Conservation (phyloP, 768 basidiomycete genomes). For the Daedaleopsis sinensis region DNA sequence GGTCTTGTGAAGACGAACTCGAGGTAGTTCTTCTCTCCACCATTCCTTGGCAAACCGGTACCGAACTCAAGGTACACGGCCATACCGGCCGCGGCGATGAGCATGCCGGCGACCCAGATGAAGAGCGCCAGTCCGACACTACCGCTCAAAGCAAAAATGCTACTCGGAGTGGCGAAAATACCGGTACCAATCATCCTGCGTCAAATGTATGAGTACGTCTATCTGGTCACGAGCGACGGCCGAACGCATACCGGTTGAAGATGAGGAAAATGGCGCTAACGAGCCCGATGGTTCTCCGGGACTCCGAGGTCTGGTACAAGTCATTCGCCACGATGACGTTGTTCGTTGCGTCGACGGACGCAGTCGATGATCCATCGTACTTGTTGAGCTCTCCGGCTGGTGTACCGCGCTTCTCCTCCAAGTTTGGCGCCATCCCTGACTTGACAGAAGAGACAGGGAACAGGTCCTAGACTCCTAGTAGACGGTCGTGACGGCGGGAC, state of each 20-base stretch:
- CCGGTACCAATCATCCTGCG: conserved; percentile 29
- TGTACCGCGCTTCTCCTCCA: no score
- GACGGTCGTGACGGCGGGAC: no score
- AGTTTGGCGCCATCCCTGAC: no score
- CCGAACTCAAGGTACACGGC: conserved; percentile 23
- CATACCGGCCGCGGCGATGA: conserved; percentile 24
- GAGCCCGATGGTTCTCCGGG: conserved; percentile 1
- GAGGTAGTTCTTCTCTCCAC: conserved; percentile 74
- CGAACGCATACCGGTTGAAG: conserved; percentile 34
- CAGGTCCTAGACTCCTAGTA: no score
- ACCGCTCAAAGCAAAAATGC: conserved; percentile 30
- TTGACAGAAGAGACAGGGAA: no score
- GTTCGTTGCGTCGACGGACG: not conserved
- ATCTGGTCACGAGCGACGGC: not conserved
- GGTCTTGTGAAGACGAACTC: conserved; percentile 65
- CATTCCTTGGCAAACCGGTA: conserved; percentile 39
- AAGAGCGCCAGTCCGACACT: conserved; percentile 31
- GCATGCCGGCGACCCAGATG: conserved; percentile 31
- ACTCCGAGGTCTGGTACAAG: conserved; percentile 4
- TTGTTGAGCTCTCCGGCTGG: no score
- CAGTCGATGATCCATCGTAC: no score
- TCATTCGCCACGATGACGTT: not conserved
- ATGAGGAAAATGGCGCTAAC: conserved; percentile 55
- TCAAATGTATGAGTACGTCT: not conserved
- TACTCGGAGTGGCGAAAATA: conserved; percentile 33